Evolutionary conservation across 768 basidiomycete species (phyloP).

Genomic region (Kwoniella heveanensis): DNA sequence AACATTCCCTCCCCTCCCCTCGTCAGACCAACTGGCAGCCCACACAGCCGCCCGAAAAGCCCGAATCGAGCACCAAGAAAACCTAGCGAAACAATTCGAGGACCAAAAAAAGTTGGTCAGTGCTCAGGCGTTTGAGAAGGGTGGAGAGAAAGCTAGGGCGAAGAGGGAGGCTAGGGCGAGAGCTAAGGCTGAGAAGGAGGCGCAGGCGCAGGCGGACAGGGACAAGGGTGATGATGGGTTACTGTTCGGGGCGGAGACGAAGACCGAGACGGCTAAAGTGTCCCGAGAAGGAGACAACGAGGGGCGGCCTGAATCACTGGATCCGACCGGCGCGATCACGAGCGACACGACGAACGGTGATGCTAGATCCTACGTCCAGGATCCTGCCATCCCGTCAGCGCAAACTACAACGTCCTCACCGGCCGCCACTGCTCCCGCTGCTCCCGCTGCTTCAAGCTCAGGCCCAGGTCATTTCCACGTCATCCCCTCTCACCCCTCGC

Average conservation of each 20-base stretch:
- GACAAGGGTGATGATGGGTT: constrained; percentile 2
- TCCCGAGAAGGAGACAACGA: too few species aligned
- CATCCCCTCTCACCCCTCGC: constrained; percentile 38
- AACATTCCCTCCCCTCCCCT: constrained; percentile 60
- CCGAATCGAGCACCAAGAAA: constrained; percentile 53
- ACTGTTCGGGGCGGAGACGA: constrained; percentile 7
- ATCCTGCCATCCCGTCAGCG: too few species aligned
- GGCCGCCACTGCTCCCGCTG: neutral
- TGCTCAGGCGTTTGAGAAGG: constrained; percentile 32
- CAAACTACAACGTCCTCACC: too few species aligned
- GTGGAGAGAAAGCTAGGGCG: constrained; percentile 66
- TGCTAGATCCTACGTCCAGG: too few species aligned
- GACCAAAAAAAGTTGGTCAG: constrained; percentile 36
- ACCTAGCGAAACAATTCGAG: constrained; percentile 61
- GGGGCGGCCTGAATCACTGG: too few species aligned
- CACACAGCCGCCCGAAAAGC: constrained; percentile 38
- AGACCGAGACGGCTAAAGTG: neutral
- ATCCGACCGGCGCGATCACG: too few species aligned
- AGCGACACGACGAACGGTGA: too few species aligned
- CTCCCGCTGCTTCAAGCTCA: neutral
- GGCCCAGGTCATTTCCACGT: constrained; percentile 30
- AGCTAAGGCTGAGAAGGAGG: constrained; percentile 42
- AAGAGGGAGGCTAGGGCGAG: constrained; percentile 66
- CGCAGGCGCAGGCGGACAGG: neutral
- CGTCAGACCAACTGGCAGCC: constrained; percentile 57